These are phyloP conservation scores for Termitomyces eurrhizus DNA, from an alignment of 768 basidiomycete species.

Conservation along the genomic window DNA sequence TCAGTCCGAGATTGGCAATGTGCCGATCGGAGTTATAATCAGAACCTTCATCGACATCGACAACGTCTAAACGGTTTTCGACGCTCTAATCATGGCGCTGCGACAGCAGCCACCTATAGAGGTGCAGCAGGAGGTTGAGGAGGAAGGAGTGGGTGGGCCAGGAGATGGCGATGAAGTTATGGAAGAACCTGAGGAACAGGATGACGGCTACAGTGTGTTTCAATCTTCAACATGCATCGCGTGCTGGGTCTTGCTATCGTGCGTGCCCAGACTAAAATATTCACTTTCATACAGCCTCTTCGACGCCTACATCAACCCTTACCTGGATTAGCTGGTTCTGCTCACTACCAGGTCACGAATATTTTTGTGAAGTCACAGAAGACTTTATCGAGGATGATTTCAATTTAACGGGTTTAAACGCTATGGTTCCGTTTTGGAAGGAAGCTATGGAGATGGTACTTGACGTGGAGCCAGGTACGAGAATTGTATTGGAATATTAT, in stretches of 20 bases:
- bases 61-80: conserved; percentile 13
- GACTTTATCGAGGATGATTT: conserved; percentile 99
- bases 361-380: conserved; percentile 96
- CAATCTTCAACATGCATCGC: conserved; percentile 16
- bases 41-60: conserved; percentile 21
- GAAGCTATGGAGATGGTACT: conserved; percentile 99
- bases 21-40: conserved; percentile 34
- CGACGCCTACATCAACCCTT: conserved; percentile 85
- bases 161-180: conserved; percentile 74
- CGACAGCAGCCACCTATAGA: conserved; percentile 36
- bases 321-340: conserved; percentile 99
- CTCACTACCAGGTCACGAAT: conserved; percentile 92
- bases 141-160: conserved; percentile 55
- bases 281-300: conserved; percentile 57
- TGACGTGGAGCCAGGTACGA: conserved; percentile 95
- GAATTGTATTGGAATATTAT: neutral
- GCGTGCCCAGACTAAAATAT: conserved; percentile 18
- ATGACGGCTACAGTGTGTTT: conserved; percentile 77
- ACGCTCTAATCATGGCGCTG: conserved; percentile 29
- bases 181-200: conserved; percentile 77
- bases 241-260: neutral
- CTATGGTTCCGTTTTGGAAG: conserved; percentile 99
- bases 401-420: conserved; percentile 94
- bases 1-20: conserved; percentile 12
- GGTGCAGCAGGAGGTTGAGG: conserved; percentile 55